Conservation (phyloP, 176 grass and related monocot genomes). For the Otatea glauca region DNA sequence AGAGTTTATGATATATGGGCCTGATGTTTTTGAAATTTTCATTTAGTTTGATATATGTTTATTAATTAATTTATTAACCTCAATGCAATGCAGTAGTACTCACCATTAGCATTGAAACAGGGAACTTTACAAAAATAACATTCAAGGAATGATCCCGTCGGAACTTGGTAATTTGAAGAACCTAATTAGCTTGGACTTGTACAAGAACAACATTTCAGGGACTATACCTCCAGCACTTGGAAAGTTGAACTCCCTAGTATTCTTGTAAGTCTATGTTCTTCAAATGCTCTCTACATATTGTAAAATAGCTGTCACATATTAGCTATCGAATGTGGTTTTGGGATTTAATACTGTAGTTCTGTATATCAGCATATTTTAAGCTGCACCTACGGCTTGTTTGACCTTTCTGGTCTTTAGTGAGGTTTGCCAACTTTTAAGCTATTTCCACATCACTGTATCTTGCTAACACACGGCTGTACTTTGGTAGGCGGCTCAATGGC, state of each 20-base stretch:
- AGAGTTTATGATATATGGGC: background rate
- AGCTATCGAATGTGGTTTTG: slow-evolving; percentile 12
- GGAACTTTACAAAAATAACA: slow-evolving; percentile 98
- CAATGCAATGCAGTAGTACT: slow-evolving; percentile 21
- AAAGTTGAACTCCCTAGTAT: slow-evolving; percentile 84
- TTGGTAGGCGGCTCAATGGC: slow-evolving; percentile 81
- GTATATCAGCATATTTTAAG: background rate
- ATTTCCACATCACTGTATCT: slow-evolving; percentile 6
- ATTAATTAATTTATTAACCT: background rate
- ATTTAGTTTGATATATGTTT: slow-evolving; percentile 4
- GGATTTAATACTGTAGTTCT: background rate
- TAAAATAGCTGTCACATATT: slow-evolving; percentile 17
- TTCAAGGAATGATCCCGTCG: slow-evolving; percentile 77
- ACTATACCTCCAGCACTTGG: slow-evolving; percentile 76
- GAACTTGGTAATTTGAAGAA: slow-evolving; percentile 88
- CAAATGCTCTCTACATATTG: slow-evolving; percentile 15
- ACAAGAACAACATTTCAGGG: slow-evolving; percentile 94
- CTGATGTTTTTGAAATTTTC: slow-evolving; percentile 13
- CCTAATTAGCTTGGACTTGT: slow-evolving; percentile 92
- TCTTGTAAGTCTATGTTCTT: slow-evolving; percentile 75
- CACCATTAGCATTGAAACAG: slow-evolving; percentile 53
- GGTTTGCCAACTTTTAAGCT: background rate
- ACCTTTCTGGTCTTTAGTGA: background rate
- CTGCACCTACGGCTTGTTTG: background rate
- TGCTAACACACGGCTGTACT: slow-evolving; percentile 40